Evolutionary conservation across 78 protist species (phyloP), one percentile per base, ranked within the genome.

Genomic region (Diacronema lutheri): DNA sequence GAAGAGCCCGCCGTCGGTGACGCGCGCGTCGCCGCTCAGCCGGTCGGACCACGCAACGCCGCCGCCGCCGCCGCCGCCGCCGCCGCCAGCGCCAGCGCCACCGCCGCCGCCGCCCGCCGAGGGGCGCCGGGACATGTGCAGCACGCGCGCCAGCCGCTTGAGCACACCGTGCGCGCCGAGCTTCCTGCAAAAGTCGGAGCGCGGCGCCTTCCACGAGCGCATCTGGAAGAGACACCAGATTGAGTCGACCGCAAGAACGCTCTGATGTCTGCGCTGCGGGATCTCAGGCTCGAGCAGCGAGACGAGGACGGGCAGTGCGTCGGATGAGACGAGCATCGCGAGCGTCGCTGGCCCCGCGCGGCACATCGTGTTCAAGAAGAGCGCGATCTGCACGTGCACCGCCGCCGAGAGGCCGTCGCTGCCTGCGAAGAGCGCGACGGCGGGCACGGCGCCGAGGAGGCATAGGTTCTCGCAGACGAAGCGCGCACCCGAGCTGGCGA

Each of bases 251-350:
- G 84, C 86, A 46, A 35, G 12, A 4, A 66, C 35, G 29, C 50
- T 44, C 16, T 19, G 55, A n/a, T 33, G 12, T 0, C 93, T 84
- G 0, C 89, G 92, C 20, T 72, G 58, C 11, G 90, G 65, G 26
- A 93, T 35, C 20, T 88, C 93, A 64, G 66, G 57, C 56, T 92
- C 88, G 40, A 94, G 80, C 37, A 95, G 85, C 19, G 93, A 33
- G 21, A 94, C 89, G 41, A 94, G 41, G 50, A 33, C 76, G 76
- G 6, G 76, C 31, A 91, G 85, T 4, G n/a, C n/a, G n/a, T 33
- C 2, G 72, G 95, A 93, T 1, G 97, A 93, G 33, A 95, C 91
- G 74, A 95, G 92, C 96, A 95, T 95, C 78, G 93, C 93, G 14
- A 89, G 65, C 14, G 96, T 88, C 41, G 84, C 72, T 9, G 92